These are phyloP conservation scores for Colletotrichum tabaci DNA, from an alignment of 2,329 filamentous ascomycete genomes.

Conservation along the genomic window DNA sequence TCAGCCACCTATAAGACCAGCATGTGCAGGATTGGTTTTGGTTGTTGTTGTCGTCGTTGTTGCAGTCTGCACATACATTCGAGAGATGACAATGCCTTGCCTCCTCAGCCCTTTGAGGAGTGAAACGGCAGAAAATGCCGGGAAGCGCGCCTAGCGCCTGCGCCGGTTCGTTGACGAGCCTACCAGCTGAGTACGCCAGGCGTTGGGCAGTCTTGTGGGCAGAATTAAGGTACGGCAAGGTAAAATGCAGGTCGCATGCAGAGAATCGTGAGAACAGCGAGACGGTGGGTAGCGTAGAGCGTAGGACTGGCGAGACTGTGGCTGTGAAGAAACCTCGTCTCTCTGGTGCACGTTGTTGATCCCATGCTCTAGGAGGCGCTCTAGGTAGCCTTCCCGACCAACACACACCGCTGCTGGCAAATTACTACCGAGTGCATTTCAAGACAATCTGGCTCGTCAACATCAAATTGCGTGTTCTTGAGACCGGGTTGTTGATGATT, in stretches of 20 bases:
- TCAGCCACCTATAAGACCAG: slow-evolving; percentile 7
- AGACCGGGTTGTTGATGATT: slow-evolving; percentile 14
- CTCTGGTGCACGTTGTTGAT: not conserved
- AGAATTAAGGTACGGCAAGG: slow-evolving; percentile 13
- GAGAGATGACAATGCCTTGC: slow-evolving; percentile 15
- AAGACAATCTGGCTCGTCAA: not conserved
- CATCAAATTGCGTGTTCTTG: slow-evolving; percentile 31
- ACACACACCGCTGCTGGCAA: not conserved
- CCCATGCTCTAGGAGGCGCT: too few relatives aligned
- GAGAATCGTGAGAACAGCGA: slow-evolving; percentile 3
- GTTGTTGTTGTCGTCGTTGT: too few relatives aligned
- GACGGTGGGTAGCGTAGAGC: not conserved
- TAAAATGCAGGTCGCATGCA: not conserved
- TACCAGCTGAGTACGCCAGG: slow-evolving; percentile 30
- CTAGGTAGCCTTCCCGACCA: not conserved
- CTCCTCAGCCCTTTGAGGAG: slow-evolving; percentile 10
- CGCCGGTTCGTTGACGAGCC: slow-evolving; percentile 31
- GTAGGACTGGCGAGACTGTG: slow-evolving; percentile 8
- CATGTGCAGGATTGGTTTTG: slow-evolving; percentile 17
- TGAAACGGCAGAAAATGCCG: slow-evolving; percentile 4
- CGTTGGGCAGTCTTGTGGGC: slow-evolving; percentile 18
- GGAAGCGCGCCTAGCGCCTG: not conserved
- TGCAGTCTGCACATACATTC: not conserved
- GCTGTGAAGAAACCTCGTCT: slow-evolving; percentile 19
- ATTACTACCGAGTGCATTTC: not conserved